Percentiles rank a stretch among this genome's conserved stretches.
These are phyloP conservation scores for Candida odintsovae DNA, from an alignment of 805 yeast genomes.

Conservation along the genomic window DNA sequence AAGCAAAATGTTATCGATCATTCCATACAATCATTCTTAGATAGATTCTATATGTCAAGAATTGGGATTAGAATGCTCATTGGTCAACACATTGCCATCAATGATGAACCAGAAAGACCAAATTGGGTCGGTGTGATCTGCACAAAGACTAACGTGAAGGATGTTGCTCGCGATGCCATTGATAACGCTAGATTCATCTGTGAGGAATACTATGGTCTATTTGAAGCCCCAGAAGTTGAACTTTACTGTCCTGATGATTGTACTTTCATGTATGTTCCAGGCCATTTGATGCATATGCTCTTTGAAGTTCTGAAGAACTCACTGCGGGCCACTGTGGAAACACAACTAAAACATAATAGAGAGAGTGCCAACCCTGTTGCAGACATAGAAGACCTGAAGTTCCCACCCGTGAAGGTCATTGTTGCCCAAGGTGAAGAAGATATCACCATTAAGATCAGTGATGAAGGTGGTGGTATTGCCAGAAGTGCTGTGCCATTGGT, in stretches of 20 bases:
- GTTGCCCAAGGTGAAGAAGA: constrained; percentile 89
- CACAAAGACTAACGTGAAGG: constrained; percentile 76
- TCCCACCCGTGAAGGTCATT: constrained; percentile 81
- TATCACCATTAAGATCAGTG: constrained; percentile 83
- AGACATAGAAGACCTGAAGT: constrained; percentile 55
- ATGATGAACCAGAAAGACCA: constrained; percentile 54
- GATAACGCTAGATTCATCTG: constrained; percentile 89
- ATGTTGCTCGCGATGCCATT: constrained; percentile 80
- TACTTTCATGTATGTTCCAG: constrained; percentile 87
- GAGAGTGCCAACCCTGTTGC: constrained; percentile 26
- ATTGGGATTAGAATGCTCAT: constrained; percentile 91
- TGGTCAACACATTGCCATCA: constrained; percentile 89
- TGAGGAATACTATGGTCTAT: constrained; percentile 83
- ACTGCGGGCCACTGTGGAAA: constrained; percentile 83
- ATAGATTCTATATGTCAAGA: constrained; percentile 82
- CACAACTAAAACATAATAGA: constrained; percentile 53
- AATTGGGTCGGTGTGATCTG: constrained; percentile 89
- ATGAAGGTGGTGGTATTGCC: constrained; percentile 93
- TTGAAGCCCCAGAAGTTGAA: constrained; percentile 80
- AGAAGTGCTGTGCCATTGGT: constrained; percentile 76
- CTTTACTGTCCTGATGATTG: constrained; percentile 61
- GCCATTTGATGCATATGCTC: constrained; percentile 85
- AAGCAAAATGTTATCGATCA: constrained; percentile 52
- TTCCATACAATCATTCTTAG: constrained; percentile 75
- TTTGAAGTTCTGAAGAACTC: constrained; percentile 87